Percentiles rank a stretch among this genome's conserved stretches.
These are phyloP conservation scores for Botrytis fragariae DNA, from an alignment of 2,329 filamentous ascomycete genomes.

Conservation along the genomic window DNA sequence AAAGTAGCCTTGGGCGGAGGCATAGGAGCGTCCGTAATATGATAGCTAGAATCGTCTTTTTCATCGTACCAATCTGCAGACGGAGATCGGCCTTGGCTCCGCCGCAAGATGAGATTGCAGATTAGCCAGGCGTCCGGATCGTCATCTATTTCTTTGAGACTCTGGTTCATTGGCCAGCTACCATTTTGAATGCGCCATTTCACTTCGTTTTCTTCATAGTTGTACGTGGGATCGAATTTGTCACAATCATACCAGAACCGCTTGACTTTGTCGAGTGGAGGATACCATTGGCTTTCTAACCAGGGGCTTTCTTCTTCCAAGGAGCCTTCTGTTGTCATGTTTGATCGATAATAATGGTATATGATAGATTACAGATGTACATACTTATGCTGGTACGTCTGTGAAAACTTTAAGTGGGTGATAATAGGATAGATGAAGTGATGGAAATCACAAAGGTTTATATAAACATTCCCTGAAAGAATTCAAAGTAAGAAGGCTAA, in stretches of 20 bases:
- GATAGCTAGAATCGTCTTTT: conserved; percentile 1
- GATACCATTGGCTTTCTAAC: conserved; percentile 4
- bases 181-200: not conserved
- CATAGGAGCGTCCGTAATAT: not conserved
- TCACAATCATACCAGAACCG: rapidly evolving
- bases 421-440: not conserved
- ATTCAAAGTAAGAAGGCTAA: not conserved
- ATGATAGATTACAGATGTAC: not conserved
- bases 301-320: not conserved
- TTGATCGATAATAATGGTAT: not conserved
- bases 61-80: not conserved
- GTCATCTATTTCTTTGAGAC: not conserved
- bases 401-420: not conserved
- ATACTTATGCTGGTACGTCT: not conserved
- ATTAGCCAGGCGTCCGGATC: not conserved
- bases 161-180: not conserved
- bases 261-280: not conserved
- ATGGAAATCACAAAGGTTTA: not conserved
- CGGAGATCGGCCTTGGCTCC: not conserved
- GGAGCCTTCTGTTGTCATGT: not conserved
- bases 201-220: rapidly evolving
- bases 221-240: rapidly evolving
- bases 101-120: not conserved
- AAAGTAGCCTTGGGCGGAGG: not conserved
- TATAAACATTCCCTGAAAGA: not conserved